Evolutionary conservation across 164 flowering plant species (phyloP), one percentile per base, ranked within the genome.

Genomic region (Litsea cubeba): DNA sequence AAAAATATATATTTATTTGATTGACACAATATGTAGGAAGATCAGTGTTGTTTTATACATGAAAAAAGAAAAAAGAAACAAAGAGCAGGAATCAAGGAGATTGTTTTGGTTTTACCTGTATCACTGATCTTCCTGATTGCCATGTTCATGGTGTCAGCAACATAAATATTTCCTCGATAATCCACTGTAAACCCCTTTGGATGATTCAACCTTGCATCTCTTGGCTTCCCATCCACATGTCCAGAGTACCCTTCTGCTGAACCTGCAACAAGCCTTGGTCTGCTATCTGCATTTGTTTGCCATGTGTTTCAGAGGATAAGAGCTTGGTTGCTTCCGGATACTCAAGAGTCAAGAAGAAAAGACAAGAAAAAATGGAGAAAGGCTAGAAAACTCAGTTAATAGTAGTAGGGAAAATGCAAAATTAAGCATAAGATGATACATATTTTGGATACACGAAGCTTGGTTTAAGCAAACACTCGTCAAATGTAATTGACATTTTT

Each of bases 111-210:
- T 30, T 66, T 83, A 93, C 99, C 98, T 81, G 93, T 75, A 78
- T 92, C 96, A 75, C 97, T 89, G 71, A 93, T 90, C 85, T 91
- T 95, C 81, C 99, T 86, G 79, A 95, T 92, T n/a, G 91, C 97
- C 94, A 87, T 90, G 80, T 95, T 95, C 82, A 84, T 82, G 22
- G 91, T 89, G 80, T 95, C 99, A 4, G 74, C 74, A 60, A 71
- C 72, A 74, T 95, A 93, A 70, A 95, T 83, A 70, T 93, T 93
- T 78, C 99, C 96, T 76, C 82, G 85, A 75, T 89, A 94, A 83
- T 95, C 99, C 68, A 89, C 92, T 4, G 99, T 83, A 65, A 93
- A 73, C 66, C 97, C 95, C 77, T 87, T 92, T 24, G 99, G 99
- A 72, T 86, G 91, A 80, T 89, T 95, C 95, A 95, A 82, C 80